phyloP scores from a whole-genome alignment of 2,329 filamentous ascomycete genomes.

The Neofusicoccum laricinum region DNA sequence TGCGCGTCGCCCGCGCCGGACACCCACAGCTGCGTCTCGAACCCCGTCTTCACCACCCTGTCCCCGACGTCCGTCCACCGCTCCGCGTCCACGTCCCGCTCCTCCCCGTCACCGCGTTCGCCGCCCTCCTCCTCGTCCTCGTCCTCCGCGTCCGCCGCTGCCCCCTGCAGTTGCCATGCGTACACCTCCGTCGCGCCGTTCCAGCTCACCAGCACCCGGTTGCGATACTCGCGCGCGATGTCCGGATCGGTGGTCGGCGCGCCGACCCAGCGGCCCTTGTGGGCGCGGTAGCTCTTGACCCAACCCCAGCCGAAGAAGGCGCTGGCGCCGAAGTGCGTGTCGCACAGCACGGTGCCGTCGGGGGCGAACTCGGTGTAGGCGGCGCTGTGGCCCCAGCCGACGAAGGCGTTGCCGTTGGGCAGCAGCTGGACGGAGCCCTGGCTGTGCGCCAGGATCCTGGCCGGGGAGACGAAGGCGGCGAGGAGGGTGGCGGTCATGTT shows the following conservation, averaged over 20 bases:
- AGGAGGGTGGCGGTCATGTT: constrained; percentile 35
- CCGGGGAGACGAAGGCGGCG: constrained; percentile 41
- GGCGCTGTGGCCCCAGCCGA: constrained; percentile 51
- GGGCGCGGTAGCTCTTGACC: constrained; percentile 32
- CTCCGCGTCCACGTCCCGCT: constrained; percentile 2
- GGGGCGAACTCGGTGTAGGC: constrained; percentile 46
- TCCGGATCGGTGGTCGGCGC: constrained; percentile 21
- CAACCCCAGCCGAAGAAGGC: constrained; percentile 19
- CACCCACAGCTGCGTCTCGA: constrained; percentile 1
- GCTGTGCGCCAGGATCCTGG: constrained; percentile 36
- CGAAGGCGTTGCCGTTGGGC: constrained; percentile 43
- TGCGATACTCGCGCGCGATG: constrained; percentile 14
- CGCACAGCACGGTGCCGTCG: constrained; percentile 37
- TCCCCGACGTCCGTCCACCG: constrained; percentile 48
- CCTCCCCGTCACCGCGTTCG: no score
- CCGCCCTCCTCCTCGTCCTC: no score
- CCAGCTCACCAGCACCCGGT: constrained; percentile 24
- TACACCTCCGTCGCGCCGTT: constrained; percentile 29
- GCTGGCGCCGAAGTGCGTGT: constrained; percentile 38
- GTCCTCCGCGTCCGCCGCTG: not conserved
- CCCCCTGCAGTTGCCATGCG: constrained; percentile 27
- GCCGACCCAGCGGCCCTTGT: constrained; percentile 27
- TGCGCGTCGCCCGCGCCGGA: not conserved
- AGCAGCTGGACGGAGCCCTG: constrained; percentile 45
- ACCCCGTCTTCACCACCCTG: constrained; percentile 20